phyloP scores from a whole-genome alignment of 108 stramenopile species.

The Nitzschia sp. region DNA sequence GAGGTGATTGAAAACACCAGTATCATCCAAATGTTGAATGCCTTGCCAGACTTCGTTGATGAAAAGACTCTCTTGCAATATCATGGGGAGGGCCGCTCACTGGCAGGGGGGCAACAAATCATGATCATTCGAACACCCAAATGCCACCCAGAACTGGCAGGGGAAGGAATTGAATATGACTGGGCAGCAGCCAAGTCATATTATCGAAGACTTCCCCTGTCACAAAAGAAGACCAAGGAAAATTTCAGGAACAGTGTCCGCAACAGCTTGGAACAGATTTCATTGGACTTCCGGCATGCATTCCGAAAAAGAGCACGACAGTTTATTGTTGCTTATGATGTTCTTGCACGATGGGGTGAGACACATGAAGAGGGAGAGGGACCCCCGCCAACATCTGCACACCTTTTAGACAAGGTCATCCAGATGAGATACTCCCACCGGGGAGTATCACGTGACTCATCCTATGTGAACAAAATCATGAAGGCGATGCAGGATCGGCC shows the following conservation, averaged over 20 bases:
- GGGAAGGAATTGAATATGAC: conserved; percentile 40
- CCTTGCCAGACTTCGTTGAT: not conserved
- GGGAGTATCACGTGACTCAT: not conserved
- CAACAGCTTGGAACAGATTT: not conserved
- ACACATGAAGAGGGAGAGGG: not conserved
- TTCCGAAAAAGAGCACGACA: not conserved
- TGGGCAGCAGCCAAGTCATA: conserved; percentile 28
- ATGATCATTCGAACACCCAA: conserved; percentile 24
- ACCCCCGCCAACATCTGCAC: not conserved
- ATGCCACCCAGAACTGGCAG: conserved; percentile 37
- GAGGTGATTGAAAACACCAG: not conserved
- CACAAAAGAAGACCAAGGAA: conserved; percentile 17
- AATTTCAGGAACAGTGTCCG: not conserved
- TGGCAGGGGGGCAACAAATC: not conserved
- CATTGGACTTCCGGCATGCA: not conserved
- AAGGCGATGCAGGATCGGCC: not conserved
- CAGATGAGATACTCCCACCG: not conserved
- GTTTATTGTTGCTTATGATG: conserved; percentile 1
- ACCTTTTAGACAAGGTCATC: not conserved
- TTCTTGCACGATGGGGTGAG: not conserved
- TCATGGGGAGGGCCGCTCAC: not conserved
- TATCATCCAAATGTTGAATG: not conserved
- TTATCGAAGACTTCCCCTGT: conserved; percentile 23
- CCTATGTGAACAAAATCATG: not conserved
- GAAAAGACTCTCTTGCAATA: conserved; percentile 5